A percentile compares a stretch with the other conserved stretches of the same genome.
phyloP scores from a whole-genome alignment of 2,329 filamentous ascomycete genomes.

The Ophiognomonia clavigignenti-juglandacearum region DNA sequence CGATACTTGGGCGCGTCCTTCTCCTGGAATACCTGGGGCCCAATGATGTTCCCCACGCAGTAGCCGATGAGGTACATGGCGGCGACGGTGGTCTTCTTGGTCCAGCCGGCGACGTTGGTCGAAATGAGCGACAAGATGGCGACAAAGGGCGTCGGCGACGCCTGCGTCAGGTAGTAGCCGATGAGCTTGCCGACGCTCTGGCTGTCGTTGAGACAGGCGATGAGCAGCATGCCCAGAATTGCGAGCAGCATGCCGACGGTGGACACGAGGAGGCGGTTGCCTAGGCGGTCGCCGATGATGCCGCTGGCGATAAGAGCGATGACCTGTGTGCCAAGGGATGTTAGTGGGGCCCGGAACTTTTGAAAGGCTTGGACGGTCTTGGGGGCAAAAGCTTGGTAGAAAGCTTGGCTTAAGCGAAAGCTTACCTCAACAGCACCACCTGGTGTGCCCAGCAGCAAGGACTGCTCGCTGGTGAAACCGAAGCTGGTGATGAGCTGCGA shows the following conservation, averaged over 20 bases:
- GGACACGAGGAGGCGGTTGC: slow-evolving; percentile 53
- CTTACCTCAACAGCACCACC: slow-evolving; percentile 62
- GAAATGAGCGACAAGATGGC: slow-evolving; percentile 58
- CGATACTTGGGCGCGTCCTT: slow-evolving; percentile 55
- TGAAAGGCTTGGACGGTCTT: slow-evolving; percentile 49
- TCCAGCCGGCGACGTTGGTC: slow-evolving; percentile 54
- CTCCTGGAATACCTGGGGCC: slow-evolving; percentile 52
- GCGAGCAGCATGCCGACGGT: slow-evolving; percentile 45
- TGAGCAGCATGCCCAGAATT: slow-evolving; percentile 59
- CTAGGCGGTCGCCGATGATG: slow-evolving; percentile 50
- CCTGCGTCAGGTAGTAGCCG: slow-evolving; percentile 62
- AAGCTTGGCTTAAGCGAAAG: neutral
- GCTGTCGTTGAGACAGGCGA: slow-evolving; percentile 55
- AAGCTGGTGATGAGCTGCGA: slow-evolving; percentile 45
- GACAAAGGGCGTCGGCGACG: slow-evolving; percentile 57
- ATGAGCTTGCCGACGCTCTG: slow-evolving; percentile 55
- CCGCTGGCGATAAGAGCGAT: slow-evolving; percentile 23
- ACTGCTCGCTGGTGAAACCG: slow-evolving; percentile 59
- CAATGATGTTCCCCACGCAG: slow-evolving; percentile 48
- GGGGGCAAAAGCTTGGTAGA: too few species aligned
- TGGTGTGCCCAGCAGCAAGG: slow-evolving; percentile 60
- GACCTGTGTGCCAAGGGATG: slow-evolving; percentile 17
- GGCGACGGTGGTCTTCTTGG: slow-evolving; percentile 55
- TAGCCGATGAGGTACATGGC: slow-evolving; percentile 49
- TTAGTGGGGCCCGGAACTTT: too few species aligned